Base-by-base conservation (phyloP, 495 filamentous ascomycete species). In the Friedmanniomyces simplex region DNA sequence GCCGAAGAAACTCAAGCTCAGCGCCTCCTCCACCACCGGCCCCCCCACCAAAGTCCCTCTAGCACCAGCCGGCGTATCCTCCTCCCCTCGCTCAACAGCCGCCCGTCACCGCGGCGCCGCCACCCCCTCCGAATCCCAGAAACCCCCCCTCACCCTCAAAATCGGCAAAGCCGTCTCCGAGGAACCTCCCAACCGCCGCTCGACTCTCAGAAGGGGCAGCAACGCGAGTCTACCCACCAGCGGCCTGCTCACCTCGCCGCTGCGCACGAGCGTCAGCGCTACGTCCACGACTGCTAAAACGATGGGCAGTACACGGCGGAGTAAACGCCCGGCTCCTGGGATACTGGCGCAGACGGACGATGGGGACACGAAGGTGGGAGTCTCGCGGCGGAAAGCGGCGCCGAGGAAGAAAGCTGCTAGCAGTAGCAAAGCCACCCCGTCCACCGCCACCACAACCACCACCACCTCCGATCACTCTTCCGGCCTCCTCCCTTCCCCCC, bases 331-430 rank as follows among this genome's bases (percentile, higher is more conserved):
- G 24, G 86, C 86, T 13, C 89, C 88, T 11, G 90, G 85, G 25
- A 78, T 83, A 36, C 80, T 93, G n/a, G 76, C 77, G 30, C 79
- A 80, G 16, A 82, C 79, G 20, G 81, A 81, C 56, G 82, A 86
- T 61, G 87, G 85, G 52, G 86, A 85, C 59, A 84, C 83, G 47
- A 70, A 69, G 66, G 79, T 87, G 34, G 86, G 84, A 63, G 83
- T 91, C 60, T 87, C 87, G 34, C 87, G 82, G 67, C 81, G 90
- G 28, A 88, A 87, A 68, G 85, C 82, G 28, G 89, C 89, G 63
- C 86, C 87, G 49, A 43, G 71, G 72, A 55, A 77, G 8, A 86
- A 83, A 73, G 58, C 55, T 20, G 70, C 70, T 50, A 75, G 78
- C 49, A 84, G 79, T 66, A 80, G 75, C 37, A 21, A 14, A 16